Conservation (phyloP, 225 moss, liverwort and hornwort genomes). For the Sphagnum tenellum region DNA sequence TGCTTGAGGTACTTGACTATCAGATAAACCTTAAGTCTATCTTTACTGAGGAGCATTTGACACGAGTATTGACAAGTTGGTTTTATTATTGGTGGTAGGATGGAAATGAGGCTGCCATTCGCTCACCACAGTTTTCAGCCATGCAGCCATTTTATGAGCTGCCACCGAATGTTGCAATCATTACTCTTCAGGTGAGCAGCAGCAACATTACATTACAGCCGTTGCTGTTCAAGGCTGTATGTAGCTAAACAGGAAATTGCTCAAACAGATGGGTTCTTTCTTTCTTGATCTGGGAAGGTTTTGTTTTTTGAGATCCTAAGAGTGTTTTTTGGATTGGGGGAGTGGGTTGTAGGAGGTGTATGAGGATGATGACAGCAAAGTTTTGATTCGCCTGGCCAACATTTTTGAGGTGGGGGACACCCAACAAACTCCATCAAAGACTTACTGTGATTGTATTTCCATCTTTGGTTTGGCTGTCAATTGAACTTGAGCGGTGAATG, state of each 20-base stretch:
- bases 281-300: too few species aligned
- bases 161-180: conserved; percentile 77
- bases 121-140: conserved; percentile 50
- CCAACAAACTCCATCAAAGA: too few species aligned
- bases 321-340: not conserved
- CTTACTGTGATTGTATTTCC: not conserved
- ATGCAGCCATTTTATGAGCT: conserved; percentile 53
- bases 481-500: too few species aligned
- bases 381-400: conserved; percentile 77
- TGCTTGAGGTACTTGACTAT: conserved; percentile 51
- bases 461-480: not conserved
- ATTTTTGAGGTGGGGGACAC: conserved; percentile 59
- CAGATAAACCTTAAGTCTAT: too few species aligned
- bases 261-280: too few species aligned
- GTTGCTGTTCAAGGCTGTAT: too few species aligned
- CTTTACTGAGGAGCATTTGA: too few species aligned
- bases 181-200: conserved; percentile 72
- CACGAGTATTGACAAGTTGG: not conserved
- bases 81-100: conserved; percentile 28
- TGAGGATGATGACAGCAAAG: conserved; percentile 54
- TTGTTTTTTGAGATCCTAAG: too few species aligned
- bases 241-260: too few species aligned
- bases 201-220: not conserved
- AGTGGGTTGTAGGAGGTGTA: conserved; percentile 12
- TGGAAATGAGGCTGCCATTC: conserved; percentile 25